Percentiles rank a stretch among this genome's conserved stretches.
These are phyloP conservation scores for Lactifluus piperatus DNA, from an alignment of 768 basidiomycete species.

Conservation along the genomic window DNA sequence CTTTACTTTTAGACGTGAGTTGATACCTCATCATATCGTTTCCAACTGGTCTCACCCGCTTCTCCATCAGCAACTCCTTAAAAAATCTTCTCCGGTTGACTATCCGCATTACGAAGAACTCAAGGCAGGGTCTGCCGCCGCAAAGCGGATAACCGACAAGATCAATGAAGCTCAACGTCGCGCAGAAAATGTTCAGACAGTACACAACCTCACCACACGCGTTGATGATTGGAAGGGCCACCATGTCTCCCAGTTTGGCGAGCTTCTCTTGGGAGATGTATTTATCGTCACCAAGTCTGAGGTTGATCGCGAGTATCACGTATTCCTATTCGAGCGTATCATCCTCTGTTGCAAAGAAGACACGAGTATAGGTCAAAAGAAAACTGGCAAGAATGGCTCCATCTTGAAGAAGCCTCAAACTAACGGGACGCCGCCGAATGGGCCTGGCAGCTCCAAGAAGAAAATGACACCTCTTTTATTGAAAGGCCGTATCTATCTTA, in stretches of 20 bases:
- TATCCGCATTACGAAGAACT: constrained; percentile 76
- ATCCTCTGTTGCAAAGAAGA: constrained; percentile 98
- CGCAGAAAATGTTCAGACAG: constrained; percentile 85
- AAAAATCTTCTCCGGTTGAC: constrained; percentile 51
- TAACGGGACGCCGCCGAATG: constrained; percentile 39
- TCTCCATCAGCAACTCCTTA: constrained; percentile 54
- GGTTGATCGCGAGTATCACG: constrained; percentile 95
- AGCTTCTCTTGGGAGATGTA: constrained; percentile 88
- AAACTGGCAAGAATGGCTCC: constrained; percentile 76
- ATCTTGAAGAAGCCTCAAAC: constrained; percentile 77
- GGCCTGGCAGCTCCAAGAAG: constrained; percentile 52
- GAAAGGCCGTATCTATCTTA: constrained; percentile 95
- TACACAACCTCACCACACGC: constrained; percentile 72
- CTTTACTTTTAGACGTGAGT: constrained; percentile 82
- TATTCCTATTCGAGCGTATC: constrained; percentile 98
- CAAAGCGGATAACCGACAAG: constrained; percentile 88
- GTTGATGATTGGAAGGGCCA: constrained; percentile 99
- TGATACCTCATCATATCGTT: constrained; percentile 16
- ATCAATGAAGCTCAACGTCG: constrained; percentile 94
- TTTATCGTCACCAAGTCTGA: constrained; percentile 95
- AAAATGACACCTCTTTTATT: constrained; percentile 76
- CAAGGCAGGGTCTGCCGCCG: constrained; percentile 72
- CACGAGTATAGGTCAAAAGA: constrained; percentile 46
- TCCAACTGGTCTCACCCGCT: constrained; percentile 7
- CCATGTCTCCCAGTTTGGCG: constrained; percentile 88